A percentile compares a stretch with the other conserved stretches of the same genome.
Evolutionary conservation across 495 filamentous ascomycete genomes (phyloP).

Genomic region (Hyaloscypha variabilis): DNA sequence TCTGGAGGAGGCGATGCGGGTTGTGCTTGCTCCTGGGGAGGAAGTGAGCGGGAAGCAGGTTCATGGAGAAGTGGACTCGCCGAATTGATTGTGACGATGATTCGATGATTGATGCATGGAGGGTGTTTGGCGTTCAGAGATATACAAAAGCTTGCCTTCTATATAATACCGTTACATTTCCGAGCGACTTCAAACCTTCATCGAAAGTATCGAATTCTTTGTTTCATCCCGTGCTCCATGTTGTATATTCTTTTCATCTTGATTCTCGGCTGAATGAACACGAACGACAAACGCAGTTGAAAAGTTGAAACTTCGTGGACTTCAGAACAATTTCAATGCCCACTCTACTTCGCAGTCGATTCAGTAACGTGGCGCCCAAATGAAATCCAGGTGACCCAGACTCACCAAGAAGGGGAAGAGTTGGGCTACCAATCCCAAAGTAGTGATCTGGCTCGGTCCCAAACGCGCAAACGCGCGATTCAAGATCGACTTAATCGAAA

Average conservation of each 20-base stretch:
- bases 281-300: neutral
- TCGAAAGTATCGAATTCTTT: too few relatives aligned
- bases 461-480: neutral
- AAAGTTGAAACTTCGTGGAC: neutral
- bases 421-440: neutral
- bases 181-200: too few relatives aligned
- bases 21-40: conserved; percentile 10
- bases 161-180: neutral
- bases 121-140: neutral
- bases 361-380: neutral
- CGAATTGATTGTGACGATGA: conserved; percentile 7
- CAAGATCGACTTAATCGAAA: too few relatives aligned
- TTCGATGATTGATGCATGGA: neutral
- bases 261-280: too few relatives aligned
- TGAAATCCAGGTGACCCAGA: neutral
- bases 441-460: neutral
- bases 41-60: conserved; percentile 5
- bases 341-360: neutral
- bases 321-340: neutral
- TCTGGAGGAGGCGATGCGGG: conserved; percentile 70
- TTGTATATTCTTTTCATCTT: too few relatives aligned
- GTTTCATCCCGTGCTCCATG: too few relatives aligned
- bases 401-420: neutral
- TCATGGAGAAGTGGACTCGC: conserved; percentile 14
- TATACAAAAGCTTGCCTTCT: neutral